phyloP scores from a whole-genome alignment of 352 stramenopile species.

The Phytopythium sindhum region DNA sequence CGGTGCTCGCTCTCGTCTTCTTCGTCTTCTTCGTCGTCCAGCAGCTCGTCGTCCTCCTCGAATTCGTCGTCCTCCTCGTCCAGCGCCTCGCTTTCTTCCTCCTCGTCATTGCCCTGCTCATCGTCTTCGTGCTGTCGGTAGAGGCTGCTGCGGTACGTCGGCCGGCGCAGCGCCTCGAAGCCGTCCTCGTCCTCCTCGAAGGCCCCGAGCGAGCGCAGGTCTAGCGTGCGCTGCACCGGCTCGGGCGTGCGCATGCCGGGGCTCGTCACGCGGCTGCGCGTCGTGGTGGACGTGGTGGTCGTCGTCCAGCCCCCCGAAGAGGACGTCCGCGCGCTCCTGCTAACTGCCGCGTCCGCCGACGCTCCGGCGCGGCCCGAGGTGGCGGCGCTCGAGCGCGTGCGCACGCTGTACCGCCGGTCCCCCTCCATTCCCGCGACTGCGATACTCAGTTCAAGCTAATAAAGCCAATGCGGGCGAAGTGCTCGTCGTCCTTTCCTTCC shows the following conservation, averaged over 20 bases:
- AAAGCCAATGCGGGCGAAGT: too few relatives aligned
- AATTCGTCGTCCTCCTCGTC: constrained; percentile 34
- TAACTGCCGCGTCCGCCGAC: constrained; percentile 2
- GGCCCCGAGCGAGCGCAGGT: constrained; percentile 36
- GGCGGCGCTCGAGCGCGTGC: constrained; percentile 7
- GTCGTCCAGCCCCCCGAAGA: background rate
- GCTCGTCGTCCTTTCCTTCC: too few relatives aligned
- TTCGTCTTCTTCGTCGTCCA: constrained; percentile 27
- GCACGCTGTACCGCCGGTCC: background rate
- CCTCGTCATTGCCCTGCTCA: constrained; percentile 16
- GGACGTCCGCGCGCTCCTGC: constrained; percentile 13
- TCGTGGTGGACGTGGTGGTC: constrained; percentile 1
- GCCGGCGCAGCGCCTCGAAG: constrained; percentile 14
- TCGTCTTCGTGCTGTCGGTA: constrained; percentile 10
- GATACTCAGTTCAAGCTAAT: too few relatives aligned
- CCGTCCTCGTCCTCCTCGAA: constrained; percentile 39
- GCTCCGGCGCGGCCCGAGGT: background rate
- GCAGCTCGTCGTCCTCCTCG: constrained; percentile 29
- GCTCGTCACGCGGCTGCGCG: constrained; percentile 2
- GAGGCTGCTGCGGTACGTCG: constrained; percentile 9
- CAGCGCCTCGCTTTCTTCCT: constrained; percentile 19
- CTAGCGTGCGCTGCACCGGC: constrained; percentile 59
- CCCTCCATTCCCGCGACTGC: background rate
- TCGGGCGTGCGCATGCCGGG: constrained; percentile 39
- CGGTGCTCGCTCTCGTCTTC: constrained; percentile 21